phyloP scores from a whole-genome alignment of 805 yeast genomes.

The Ogataea kodamae region DNA sequence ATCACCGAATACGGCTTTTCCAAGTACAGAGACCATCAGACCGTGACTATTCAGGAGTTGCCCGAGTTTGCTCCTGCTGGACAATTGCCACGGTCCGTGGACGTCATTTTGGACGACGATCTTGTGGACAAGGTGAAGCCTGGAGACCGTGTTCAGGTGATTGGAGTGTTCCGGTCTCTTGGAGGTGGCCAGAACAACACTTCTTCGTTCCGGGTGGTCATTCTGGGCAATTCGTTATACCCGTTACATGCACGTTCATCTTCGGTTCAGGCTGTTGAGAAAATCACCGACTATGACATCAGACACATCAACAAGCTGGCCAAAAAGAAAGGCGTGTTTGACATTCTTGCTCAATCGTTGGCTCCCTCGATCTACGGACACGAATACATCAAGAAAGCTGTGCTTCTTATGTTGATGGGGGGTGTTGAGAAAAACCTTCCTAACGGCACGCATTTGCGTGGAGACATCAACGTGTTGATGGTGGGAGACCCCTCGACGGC shows the following conservation, averaged over 20 bases:
- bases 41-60: constrained; percentile 91
- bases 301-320: constrained; percentile 80
- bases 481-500: constrained; percentile 99
- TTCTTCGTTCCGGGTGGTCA: constrained; percentile 75
- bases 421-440: constrained; percentile 92
- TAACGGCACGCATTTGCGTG: constrained; percentile 95
- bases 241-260: constrained; percentile 85
- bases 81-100: constrained; percentile 90
- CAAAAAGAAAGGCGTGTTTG: constrained; percentile 68
- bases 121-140: constrained; percentile 90
- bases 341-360: constrained; percentile 73
- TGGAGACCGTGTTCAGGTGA: constrained; percentile 91
- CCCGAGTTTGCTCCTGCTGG: constrained; percentile 98
- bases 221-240: constrained; percentile 85
- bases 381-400: constrained; percentile 86
- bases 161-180: constrained; percentile 88
- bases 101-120: constrained; percentile 91
- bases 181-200: constrained; percentile 67
- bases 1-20: constrained; percentile 90
- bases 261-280: constrained; percentile 57
- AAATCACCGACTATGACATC: constrained; percentile 77
- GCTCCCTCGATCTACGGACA: constrained; percentile 97
- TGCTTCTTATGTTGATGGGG: constrained; percentile 83
- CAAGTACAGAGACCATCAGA: constrained; percentile 91
- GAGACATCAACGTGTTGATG: constrained; percentile 93